Evolutionary conservation across 371 early-diverging fungal genomes (phyloP).

Genomic region (Capniomyces stellatus): DNA sequence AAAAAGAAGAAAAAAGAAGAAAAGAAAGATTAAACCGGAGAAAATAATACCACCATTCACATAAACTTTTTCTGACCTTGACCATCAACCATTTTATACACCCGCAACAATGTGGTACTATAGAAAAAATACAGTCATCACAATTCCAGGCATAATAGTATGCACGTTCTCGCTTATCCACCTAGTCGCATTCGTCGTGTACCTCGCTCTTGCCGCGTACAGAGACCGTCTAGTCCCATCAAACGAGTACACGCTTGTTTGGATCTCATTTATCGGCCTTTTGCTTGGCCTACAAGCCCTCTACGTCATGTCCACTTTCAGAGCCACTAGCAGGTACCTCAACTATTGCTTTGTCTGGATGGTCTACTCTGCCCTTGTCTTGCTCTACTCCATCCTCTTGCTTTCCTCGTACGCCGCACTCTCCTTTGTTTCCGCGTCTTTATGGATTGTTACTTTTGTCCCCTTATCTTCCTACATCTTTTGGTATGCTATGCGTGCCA

Average conservation of each 20-base stretch:
- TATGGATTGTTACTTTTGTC: conserved; percentile 16
- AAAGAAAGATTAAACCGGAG: too few species aligned
- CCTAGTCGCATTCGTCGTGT: conserved; percentile 15
- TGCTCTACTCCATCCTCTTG: conserved; percentile 8
- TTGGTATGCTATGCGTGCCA: conserved; percentile 21
- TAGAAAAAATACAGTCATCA: conserved; percentile 19
- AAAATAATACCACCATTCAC: too few species aligned
- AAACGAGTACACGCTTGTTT: conserved; percentile 20
- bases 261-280: conserved; percentile 16
- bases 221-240: conserved; percentile 11
- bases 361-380: conserved; percentile 12
- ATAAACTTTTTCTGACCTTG: too few species aligned
- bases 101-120: conserved; percentile 26
- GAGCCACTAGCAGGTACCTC: conserved; percentile 18
- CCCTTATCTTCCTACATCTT: conserved; percentile 5
- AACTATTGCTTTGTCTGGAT: conserved; percentile 19
- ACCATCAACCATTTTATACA: too few species aligned
- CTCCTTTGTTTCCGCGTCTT: conserved; percentile 6
- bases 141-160: conserved; percentile 18
- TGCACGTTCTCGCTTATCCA: conserved; percentile 11
- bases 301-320: conserved; percentile 24
- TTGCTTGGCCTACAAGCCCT: conserved; percentile 16
- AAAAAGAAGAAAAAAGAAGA: too few species aligned
- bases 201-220: conserved; percentile 11
- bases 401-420: conserved; percentile 12